phyloP scores from a whole-genome alignment of 2,329 filamentous ascomycete genomes.

The Colletotrichum sp. region DNA sequence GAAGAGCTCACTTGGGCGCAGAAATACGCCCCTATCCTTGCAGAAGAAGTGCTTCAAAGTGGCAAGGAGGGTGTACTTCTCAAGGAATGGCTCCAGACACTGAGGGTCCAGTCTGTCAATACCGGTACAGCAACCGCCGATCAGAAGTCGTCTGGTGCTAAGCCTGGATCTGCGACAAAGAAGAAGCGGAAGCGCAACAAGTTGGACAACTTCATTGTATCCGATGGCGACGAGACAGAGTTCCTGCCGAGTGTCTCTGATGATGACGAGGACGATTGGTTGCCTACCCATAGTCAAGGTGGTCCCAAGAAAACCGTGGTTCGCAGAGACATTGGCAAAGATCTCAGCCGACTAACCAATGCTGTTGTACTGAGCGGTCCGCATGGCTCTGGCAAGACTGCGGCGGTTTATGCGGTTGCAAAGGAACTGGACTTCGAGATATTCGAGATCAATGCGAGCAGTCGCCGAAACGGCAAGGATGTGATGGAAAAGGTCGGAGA shows the following conservation, averaged over 20 bases:
- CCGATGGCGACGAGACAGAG: conserved; percentile 75
- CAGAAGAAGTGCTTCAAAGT: conserved; percentile 76
- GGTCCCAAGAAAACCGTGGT: conserved; percentile 60
- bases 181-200: conserved; percentile 77
- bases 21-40: conserved; percentile 79
- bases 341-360: conserved; percentile 65
- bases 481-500: conserved; percentile 91
- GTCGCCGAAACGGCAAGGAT: conserved; percentile 85
- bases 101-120: conserved; percentile 80
- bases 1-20: conserved; percentile 78
- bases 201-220: conserved; percentile 80
- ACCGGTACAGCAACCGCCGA: conserved; percentile 52
- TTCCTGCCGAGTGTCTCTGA: conserved; percentile 74
- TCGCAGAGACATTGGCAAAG: conserved; percentile 47
- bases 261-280: conserved; percentile 49
- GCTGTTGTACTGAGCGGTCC: conserved; percentile 89
- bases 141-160: conserved; percentile 30
- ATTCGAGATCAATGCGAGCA: conserved; percentile 91
- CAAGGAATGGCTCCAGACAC: conserved; percentile 78
- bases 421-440: conserved; percentile 92
- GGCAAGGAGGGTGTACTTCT: conserved; percentile 74
- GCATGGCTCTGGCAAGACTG: conserved; percentile 90
- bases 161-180: conserved; percentile 36
- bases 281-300: conserved; percentile 42
- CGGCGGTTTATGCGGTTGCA: conserved; percentile 88